These are phyloP conservation scores for Ceratocystis eucalypticola DNA, from an alignment of 2,329 filamentous ascomycete species.

Conservation along the genomic window DNA sequence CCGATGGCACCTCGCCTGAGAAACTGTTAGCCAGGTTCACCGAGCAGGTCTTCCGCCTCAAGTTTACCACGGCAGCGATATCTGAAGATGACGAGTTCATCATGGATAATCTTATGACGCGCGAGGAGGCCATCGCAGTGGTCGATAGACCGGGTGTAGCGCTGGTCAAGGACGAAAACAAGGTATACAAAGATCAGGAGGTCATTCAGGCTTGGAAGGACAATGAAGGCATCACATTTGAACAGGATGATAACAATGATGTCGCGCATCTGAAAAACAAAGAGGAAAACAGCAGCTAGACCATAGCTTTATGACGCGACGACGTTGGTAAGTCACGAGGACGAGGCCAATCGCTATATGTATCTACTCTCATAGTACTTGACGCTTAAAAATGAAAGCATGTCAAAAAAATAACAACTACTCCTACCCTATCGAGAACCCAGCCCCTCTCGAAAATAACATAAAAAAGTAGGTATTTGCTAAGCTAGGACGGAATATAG, in stretches of 20 bases:
- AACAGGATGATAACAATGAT: not conserved
- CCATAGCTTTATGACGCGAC: no score
- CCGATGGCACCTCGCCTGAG: not conserved
- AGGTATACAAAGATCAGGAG: not conserved
- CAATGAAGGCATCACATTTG: not conserved
- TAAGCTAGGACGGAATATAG: not conserved
- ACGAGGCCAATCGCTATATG: no score
- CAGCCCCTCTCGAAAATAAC: not conserved
- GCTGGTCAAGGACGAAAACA: not conserved
- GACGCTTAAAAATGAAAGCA: not conserved
- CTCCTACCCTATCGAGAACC: no score
- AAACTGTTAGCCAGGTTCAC: conserved; percentile 18
- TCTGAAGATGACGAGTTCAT: conserved; percentile 20
- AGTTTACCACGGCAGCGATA: conserved; percentile 19
- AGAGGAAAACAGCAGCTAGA: not conserved
- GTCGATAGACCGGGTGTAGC: not conserved
- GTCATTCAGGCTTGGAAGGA: not conserved
- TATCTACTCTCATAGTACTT: not conserved
- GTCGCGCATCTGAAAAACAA: not conserved
- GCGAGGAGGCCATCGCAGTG: not conserved
- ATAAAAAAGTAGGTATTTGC: not conserved
- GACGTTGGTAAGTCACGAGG: not conserved
- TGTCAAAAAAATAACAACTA: not conserved
- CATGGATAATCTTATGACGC: not conserved
- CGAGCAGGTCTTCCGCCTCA: conserved; percentile 20